Percentiles rank a stretch among this genome's conserved stretches.
phyloP scores from a whole-genome alignment of 2,329 filamentous ascomycete genomes.

The Clonostachys rhizophaga region DNA sequence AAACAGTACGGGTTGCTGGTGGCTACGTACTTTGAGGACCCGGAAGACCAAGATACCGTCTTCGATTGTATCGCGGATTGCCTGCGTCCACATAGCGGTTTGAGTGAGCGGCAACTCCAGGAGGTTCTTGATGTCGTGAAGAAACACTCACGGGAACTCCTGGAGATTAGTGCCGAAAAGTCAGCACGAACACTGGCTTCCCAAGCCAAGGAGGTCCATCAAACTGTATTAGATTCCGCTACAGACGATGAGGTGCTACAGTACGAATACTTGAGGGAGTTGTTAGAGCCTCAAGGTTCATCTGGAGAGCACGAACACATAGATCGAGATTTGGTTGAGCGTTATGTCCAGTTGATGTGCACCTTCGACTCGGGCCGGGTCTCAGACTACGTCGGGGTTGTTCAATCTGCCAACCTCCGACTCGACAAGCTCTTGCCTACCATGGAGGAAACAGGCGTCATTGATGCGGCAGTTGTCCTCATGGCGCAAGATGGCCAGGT shows the following conservation, averaged over 20 bases:
- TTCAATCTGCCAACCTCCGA: conserved; percentile 73
- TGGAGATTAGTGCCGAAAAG: conserved; percentile 59
- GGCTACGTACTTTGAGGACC: conserved; percentile 80
- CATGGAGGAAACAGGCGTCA: conserved; percentile 83
- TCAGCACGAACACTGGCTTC: conserved; percentile 62
- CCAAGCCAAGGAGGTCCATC: conserved; percentile 60
- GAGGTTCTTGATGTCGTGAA: conserved; percentile 67
- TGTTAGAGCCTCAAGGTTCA: conserved; percentile 60
- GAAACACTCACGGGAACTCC: conserved; percentile 60
- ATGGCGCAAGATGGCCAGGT: conserved; percentile 86
- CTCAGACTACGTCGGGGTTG: conserved; percentile 72
- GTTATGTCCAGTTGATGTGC: conserved; percentile 90
- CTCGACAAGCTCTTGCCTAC: conserved; percentile 78
- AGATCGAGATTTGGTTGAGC: conserved; percentile 63
- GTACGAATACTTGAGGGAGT: conserved; percentile 69
- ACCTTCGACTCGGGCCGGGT: conserved; percentile 77
- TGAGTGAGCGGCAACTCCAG: conserved; percentile 65
- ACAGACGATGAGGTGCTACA: conserved; percentile 59
- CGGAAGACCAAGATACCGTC: conserved; percentile 66
- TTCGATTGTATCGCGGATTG: conserved; percentile 79
- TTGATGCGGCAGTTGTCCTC: conserved; percentile 89
- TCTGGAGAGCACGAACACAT: conserved; percentile 16
- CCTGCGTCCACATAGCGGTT: conserved; percentile 57
- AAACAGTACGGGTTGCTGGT: conserved; percentile 76
- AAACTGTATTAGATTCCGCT: conserved; percentile 58